Evolutionary conservation across 2,329 filamentous ascomycete genomes (phyloP), one percentile per base, ranked within the genome.

Genomic region (Neofusicoccum umdonicola): DNA sequence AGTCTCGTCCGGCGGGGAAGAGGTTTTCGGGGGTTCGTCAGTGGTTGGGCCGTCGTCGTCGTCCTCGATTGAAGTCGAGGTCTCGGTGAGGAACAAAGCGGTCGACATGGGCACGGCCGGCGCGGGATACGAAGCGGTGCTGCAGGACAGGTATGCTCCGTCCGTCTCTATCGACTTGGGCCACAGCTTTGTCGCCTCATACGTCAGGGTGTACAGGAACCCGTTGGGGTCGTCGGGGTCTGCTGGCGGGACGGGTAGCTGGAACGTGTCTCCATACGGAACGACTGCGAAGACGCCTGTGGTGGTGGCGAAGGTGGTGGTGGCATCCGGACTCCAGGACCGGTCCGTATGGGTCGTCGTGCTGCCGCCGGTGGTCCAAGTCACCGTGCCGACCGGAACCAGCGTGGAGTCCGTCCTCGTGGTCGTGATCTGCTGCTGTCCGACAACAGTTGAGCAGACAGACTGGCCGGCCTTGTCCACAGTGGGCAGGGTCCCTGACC

Each of bases 151-250:
- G 39, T n/a, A 57, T 12, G 54, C 54, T 8, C 22, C 54, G 11
- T 57, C 54, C 22, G 54, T 45, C 11, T 57, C 54, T 3, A 57
- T 57, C 39, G 54, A 57, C 12, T 41, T 57, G 15, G 54, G 54
- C 54, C 54, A 57, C 12, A 57, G 22, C 8, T 17, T 15, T 1
- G 39, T 45, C 7, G 17, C 22, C 35, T 34, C 41, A 2, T 44
- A 31, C 2, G 44, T 37, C 54, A 57, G 7, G 9, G 54, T 57
- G 12, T 57, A 57, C 22, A 57, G 54, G 22, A 57, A 57, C 15
- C 54, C 54, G 12, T 44, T 44, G 6, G 39, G 54, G 17, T 57
- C 54, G n/a, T n/a, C 35, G 13, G 39, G n/a, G 19, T 57, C 54
- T 11, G 15, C 54, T 7, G 39, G 22, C 0, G 54, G 54, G 9